These are phyloP conservation scores for Sequoiadendron giganteum DNA, from an alignment of 75 land plant species.

Conservation along the genomic window DNA sequence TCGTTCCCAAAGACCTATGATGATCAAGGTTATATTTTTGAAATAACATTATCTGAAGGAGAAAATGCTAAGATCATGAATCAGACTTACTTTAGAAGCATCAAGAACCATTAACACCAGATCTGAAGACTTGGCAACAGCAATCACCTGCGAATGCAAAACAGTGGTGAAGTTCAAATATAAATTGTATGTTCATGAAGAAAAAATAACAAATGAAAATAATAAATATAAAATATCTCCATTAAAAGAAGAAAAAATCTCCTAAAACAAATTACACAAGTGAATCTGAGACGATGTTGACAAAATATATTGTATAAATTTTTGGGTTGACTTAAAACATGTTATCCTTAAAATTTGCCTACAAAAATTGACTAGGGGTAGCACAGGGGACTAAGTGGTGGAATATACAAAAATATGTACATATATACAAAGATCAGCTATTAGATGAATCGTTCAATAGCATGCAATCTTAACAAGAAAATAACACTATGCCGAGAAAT, in stretches of 20 bases:
- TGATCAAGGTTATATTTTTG: neutral
- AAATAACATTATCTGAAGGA: neutral
- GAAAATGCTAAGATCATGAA: neutral
- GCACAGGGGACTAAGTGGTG: too few species aligned
- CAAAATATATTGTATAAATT: neutral
- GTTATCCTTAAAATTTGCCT: too few species aligned
- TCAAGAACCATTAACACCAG: constrained; percentile 98
- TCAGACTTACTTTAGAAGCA: constrained; percentile 88
- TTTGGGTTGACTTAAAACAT: neutral
- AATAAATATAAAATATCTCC: neutral
- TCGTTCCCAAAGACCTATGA: neutral
- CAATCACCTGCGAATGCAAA: constrained; percentile 78
- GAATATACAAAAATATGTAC: neutral
- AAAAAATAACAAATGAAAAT: neutral
- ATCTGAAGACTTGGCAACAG: constrained; percentile 97
- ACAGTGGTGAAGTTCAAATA: neutral
- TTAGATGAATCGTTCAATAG: too few species aligned
- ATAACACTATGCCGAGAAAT: too few species aligned
- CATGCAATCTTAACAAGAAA: too few species aligned
- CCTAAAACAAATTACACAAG: neutral
- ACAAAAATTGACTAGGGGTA: too few species aligned
- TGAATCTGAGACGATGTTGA: neutral
- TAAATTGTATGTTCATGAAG: neutral
- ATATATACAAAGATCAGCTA: neutral
- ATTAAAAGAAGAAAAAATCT: neutral